Percentiles rank a stretch among this genome's conserved stretches.
These are phyloP conservation scores for Salmacisia buchloeana DNA, from an alignment of 1,284 basidiomycete species.

Conservation along the genomic window DNA sequence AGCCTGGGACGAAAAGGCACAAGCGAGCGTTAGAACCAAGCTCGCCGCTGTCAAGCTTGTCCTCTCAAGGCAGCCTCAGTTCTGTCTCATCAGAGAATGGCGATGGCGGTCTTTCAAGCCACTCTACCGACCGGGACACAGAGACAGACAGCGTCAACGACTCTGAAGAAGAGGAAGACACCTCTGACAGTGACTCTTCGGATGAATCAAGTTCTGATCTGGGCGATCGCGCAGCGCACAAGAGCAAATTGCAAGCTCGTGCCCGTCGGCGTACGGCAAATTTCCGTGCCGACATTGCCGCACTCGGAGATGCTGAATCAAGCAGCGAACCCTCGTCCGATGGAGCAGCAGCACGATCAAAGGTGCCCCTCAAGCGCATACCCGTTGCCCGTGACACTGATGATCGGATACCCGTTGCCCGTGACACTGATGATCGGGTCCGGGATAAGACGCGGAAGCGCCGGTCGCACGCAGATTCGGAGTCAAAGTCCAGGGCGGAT, in stretches of 20 bases:
- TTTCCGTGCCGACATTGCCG: conserved; percentile 6
- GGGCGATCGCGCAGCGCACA: background rate
- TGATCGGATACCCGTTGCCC: too few species aligned
- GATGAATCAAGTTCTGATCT: background rate
- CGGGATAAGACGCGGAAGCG: background rate
- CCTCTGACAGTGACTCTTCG: background rate
- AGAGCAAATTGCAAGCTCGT: background rate
- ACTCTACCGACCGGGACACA: background rate
- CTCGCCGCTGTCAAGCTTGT: conserved; percentile 3
- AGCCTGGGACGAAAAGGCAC: conserved; percentile 10
- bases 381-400: too few species aligned
- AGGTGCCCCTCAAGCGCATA: too few species aligned
- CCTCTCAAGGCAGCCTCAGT: background rate
- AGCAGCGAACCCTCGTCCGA: background rate
- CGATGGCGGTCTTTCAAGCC: background rate
- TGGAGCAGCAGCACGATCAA: background rate
- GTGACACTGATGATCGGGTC: too few species aligned
- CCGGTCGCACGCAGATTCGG: too few species aligned
- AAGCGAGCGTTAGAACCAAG: conserved; percentile 3
- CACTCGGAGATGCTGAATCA: background rate
- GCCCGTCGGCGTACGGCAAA: background rate
- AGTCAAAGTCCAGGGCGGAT: too few species aligned
- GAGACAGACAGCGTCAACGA: background rate
- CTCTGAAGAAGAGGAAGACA: too few species aligned
- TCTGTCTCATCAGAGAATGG: background rate